Evolutionary conservation across 2,329 filamentous ascomycete genomes (phyloP), one percentile per base, ranked within the genome.

Genomic region (Didymella exigua): DNA sequence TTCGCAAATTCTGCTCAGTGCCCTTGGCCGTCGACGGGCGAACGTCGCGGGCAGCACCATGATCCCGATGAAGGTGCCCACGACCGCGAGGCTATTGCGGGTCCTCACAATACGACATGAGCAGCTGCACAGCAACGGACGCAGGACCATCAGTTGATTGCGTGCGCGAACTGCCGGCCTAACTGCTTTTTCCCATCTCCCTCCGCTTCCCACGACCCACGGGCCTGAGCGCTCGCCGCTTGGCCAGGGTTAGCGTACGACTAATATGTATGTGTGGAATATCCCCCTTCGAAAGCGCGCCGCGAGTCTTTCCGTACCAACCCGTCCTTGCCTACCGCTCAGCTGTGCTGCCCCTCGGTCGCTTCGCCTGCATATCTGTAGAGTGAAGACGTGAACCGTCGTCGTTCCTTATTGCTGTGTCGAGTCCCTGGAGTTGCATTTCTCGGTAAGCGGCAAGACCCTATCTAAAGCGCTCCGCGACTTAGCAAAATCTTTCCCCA

Each of bases 391-490:
- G 41, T 30, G 21, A 59, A 65, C 62, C 61, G 56, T 65, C 62
- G 68, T 67, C 72, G 62, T 61, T 75, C 70, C 69, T 73, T 75
- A 56, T 53, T 60, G 19, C 31, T 40, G 41, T 36, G 45, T 49
- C 41, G 45, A 49, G 21, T 43, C 34, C 13, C n/a, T 55, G 41
- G 46, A 46, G 36, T 56, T 46, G 49, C 62, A 49, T 58, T 61
- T 63, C 65, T 69, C 66, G 69, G 70, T 73, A 73, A 72, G 70
- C 71, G 61, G 63, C 67, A 61, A 55, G 34, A 52, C 53, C 58
- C 53, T 38, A 48, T 57, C 59, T 45, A 52, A 44, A 55, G 56
- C 61, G 65, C 54, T 72, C 66, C 63, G 64, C 70, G 51, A 63
- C 61, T 46, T 49, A 54, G 60, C 67, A 73, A 73, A 70, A 58